phyloP scores from a whole-genome alignment of 257 asterid genomes.

The Craterostigma plantagineum region DNA sequence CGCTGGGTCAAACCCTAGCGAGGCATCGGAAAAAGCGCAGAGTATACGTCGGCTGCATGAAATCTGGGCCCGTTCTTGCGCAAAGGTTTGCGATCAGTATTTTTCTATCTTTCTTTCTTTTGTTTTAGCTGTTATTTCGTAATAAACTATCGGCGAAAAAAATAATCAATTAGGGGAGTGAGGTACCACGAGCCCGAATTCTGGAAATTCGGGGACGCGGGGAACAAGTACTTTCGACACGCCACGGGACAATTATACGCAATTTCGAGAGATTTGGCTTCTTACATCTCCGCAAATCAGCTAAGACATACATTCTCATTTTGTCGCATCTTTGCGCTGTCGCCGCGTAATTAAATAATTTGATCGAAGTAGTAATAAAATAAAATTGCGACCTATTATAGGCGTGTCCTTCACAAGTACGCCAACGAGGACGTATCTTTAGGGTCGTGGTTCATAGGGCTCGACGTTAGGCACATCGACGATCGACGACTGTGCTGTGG shows the following conservation, averaged over 20 bases:
- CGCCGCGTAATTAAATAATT: slow-evolving; percentile 4
- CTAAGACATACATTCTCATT: slow-evolving; percentile 13
- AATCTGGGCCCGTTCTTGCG: slow-evolving; percentile 88
- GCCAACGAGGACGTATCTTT: slow-evolving; percentile 92
- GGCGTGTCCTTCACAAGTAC: slow-evolving; percentile 80
- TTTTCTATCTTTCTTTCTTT: not conserved
- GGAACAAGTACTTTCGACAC: slow-evolving; percentile 89
- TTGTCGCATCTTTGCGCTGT: not conserved
- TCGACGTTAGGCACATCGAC: slow-evolving; percentile 66
- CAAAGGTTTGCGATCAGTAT: slow-evolving; percentile 31
- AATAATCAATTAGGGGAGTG: slow-evolving; percentile 48
- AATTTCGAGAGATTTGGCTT: slow-evolving; percentile 70
- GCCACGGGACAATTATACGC: slow-evolving; percentile 92
- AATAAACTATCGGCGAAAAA: slow-evolving; percentile 2
- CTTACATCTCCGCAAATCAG: slow-evolving; percentile 63
- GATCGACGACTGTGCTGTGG: slow-evolving; percentile 91
- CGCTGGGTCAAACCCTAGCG: slow-evolving; percentile 65
- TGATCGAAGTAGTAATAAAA: no score
- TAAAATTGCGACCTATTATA: slow-evolving; percentile 13
- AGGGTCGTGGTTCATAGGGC: slow-evolving; percentile 92
- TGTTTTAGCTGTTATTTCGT: no score
- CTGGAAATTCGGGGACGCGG: slow-evolving; percentile 85
- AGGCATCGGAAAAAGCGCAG: slow-evolving; percentile 52
- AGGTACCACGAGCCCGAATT: slow-evolving; percentile 84
- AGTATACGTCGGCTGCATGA: slow-evolving; percentile 81